Percentiles rank a stretch among this genome's conserved stretches.
phyloP scores from a whole-genome alignment of 23 red algal species.

The Gracilaria gracilis region DNA sequence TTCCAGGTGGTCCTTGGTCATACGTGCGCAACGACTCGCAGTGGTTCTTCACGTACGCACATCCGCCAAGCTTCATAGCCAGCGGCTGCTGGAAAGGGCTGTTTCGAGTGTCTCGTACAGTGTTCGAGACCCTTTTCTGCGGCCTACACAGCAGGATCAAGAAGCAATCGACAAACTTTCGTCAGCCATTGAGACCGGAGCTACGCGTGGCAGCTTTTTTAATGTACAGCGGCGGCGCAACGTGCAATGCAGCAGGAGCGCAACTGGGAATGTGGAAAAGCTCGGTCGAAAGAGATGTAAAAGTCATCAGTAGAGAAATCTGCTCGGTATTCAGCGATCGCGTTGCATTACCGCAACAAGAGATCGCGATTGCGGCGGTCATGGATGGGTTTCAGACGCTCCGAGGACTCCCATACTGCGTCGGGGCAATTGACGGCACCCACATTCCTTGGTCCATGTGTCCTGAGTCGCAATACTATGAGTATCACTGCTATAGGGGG shows the following conservation, averaged over 20 bases:
- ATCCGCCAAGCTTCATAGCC: background rate
- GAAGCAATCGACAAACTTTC: background rate
- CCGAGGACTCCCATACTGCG: constrained; percentile 32
- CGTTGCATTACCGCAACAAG: background rate
- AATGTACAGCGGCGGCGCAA: constrained; percentile 25
- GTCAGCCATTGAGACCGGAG: background rate
- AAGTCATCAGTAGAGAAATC: background rate
- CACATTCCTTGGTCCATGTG: constrained; percentile 1
- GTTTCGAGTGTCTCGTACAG: background rate
- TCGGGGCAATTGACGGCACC: constrained; percentile 22
- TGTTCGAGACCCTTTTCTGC: background rate
- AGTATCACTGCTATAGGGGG: constrained; percentile 30
- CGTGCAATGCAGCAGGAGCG: background rate
- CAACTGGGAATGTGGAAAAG: constrained; percentile 34
- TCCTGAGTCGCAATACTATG: constrained; percentile 13
- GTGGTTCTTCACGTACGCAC: background rate
- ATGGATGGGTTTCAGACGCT: constrained; percentile 50
- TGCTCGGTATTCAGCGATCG: background rate
- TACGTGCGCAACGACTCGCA: background rate
- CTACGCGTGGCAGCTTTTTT: background rate
- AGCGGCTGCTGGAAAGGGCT: background rate
- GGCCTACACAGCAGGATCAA: background rate
- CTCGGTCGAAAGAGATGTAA: background rate
- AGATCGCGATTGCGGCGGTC: background rate
- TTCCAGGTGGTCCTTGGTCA: too few species aligned